Base-by-base conservation (phyloP, 352 stramenopile species). In the Lagenidium giganteum region DNA sequence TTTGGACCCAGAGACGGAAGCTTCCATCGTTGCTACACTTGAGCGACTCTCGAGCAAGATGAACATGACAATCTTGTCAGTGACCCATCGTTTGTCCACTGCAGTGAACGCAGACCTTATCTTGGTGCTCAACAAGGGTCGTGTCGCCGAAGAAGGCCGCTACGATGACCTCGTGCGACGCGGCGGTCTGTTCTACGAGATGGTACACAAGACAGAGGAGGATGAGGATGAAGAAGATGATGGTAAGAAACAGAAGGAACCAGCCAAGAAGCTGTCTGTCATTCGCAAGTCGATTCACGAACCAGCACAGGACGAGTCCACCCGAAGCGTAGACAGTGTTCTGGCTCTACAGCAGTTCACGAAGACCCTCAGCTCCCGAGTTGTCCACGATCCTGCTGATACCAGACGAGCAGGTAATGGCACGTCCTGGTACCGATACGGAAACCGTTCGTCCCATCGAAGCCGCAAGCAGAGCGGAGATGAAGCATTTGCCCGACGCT, bases 11-110 rank as follows among this genome's bases (percentile, higher is more conserved):
- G 80, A 92, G 57, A 94, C 82, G 1, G 82, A 94, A 40, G 80
- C 79, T 6, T 92, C 82, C 9, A 91, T 94, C 39, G 70, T 94
- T 14, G 65, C 76, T 16, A 94, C 80, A 11, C 57, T 94, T 9
- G 80, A 93, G 51, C 77, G 78, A 4, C 58, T 93, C 27, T 74
- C 76, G 37, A 53, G 69, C 57, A 90, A 89, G 61, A 89, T 87
- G 73, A 82, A 85, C 60, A 93, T 91, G 77, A 93, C 83, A 35
- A 93, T 94, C 42, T 72, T 94, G 42, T 93, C 80, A 25, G 80
- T 94, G n/a, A 94, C 83, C 21, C 83, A 94, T 59, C 80, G 83
- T n/a, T 64, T 94, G 50, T 88, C 80, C 32, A 94, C 83, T 20
- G 47, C 75, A 7, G 28, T 87, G 21, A 89, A 94, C 53, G 67